Percentiles rank a stretch among this genome's conserved stretches.
These are phyloP conservation scores for Pleurotus giganteus DNA, from an alignment of 768 basidiomycete species.

Conservation along the genomic window DNA sequence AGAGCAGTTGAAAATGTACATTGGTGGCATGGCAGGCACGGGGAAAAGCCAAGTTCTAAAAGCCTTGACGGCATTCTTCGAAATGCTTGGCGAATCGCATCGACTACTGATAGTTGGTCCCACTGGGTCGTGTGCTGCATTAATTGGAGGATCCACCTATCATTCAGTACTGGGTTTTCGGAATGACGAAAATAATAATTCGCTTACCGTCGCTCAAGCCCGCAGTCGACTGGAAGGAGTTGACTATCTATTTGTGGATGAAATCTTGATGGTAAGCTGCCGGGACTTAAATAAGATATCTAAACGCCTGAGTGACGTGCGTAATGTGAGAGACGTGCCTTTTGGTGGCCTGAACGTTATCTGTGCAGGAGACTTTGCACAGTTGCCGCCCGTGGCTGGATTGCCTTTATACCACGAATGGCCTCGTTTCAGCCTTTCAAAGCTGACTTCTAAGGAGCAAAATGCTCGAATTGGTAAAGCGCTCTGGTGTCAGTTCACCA, in stretches of 20 bases:
- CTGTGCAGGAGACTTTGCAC: conserved; percentile 31
- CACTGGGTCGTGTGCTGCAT: conserved; percentile 22
- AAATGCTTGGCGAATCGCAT: conserved; percentile 8
- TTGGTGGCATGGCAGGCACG: conserved; percentile 19
- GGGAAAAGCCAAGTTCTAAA: conserved; percentile 17
- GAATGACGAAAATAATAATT: neutral
- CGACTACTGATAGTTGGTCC: conserved; percentile 20
- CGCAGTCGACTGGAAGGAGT: conserved; percentile 15
- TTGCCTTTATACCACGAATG: too few species aligned
- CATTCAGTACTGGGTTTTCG: conserved; percentile 18
- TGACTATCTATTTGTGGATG: conserved; percentile 33
- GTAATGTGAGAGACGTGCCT: conserved; percentile 7
- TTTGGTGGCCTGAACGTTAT: conserved; percentile 30
- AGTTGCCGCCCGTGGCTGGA: conserved; percentile 26
- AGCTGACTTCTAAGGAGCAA: too few species aligned
- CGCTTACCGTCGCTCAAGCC: neutral
- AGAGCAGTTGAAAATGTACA: conserved; percentile 15
- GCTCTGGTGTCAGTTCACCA: conserved; percentile 21
- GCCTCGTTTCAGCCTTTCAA: too few species aligned
- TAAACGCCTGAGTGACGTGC: conserved; percentile 15
- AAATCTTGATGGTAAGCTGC: conserved; percentile 33
- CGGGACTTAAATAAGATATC: conserved; percentile 22
- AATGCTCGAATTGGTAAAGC: conserved; percentile 14
- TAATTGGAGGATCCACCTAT: conserved; percentile 20
- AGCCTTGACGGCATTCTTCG: conserved; percentile 15